phyloP scores from a whole-genome alignment of 2,329 filamentous ascomycete genomes.

The Zymoseptoria ardabiliae region DNA sequence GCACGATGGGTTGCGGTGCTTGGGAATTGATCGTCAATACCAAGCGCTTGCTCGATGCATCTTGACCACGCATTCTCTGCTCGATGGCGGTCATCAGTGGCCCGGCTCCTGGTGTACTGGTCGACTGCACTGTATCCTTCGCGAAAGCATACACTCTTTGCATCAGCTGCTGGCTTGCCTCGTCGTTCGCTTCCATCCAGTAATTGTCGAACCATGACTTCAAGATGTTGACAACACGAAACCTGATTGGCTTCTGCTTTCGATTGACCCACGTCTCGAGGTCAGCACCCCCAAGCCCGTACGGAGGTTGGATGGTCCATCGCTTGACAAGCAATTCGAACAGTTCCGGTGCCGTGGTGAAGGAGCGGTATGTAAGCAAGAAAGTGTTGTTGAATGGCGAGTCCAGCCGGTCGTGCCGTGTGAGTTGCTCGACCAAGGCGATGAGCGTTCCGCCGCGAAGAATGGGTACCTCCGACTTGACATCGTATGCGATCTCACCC shows the following conservation, averaged over 20 bases:
- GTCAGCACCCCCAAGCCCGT: conserved; percentile 66
- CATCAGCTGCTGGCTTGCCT: conserved; percentile 76
- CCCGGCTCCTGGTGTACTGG: conserved; percentile 80
- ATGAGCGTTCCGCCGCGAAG: conserved; percentile 85
- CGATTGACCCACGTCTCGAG: conserved; percentile 83
- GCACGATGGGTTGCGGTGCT: conserved; percentile 83
- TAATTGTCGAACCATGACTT: conserved; percentile 98
- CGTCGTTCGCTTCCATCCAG: conserved; percentile 93
- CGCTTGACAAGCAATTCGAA: conserved; percentile 88
- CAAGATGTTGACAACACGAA: conserved; percentile 93
- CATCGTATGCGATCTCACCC: conserved; percentile 81
- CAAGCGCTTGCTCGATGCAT: conserved; percentile 75
- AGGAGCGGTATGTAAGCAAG: conserved; percentile 90
- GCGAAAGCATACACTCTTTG: conserved; percentile 86
- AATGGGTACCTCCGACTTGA: conserved; percentile 64
- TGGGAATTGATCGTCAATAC: conserved; percentile 72
- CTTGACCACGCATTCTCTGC: conserved; percentile 79
- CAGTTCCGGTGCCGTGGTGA: conserved; percentile 81
- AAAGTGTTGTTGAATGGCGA: conserved; percentile 97
- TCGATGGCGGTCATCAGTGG: conserved; percentile 82
- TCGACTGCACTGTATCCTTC: conserved; percentile 83
- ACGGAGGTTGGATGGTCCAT: conserved; percentile 86
- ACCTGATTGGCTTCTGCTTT: conserved; percentile 93
- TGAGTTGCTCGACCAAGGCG: conserved; percentile 88
- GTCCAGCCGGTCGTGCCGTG: conserved; percentile 89